Percentiles rank a stretch among this genome's conserved stretches.
Conservation (phyloP, 1,139 yeast species). For the Meyerozyma carpophila region DNA sequence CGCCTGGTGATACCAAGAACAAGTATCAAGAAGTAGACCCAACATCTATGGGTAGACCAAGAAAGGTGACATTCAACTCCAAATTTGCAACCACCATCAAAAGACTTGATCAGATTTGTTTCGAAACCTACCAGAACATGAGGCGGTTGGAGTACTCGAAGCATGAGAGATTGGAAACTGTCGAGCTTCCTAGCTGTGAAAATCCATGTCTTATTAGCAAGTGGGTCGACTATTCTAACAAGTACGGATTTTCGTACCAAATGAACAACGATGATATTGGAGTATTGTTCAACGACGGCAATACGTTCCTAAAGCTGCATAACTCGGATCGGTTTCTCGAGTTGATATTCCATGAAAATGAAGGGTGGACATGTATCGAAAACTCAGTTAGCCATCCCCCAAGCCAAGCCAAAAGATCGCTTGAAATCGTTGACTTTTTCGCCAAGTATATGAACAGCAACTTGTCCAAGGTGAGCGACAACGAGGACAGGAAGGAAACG, state of each 20-base stretch:
- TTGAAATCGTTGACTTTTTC: slow-evolving; percentile 79
- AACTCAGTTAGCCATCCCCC: slow-evolving; percentile 56
- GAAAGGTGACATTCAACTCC: slow-evolving; percentile 39
- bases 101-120: slow-evolving; percentile 33
- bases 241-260: slow-evolving; percentile 93
- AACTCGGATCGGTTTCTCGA: slow-evolving; percentile 61
- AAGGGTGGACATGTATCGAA: slow-evolving; percentile 73
- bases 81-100: slow-evolving; percentile 36
- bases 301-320: slow-evolving; percentile 67
- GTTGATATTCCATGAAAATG: slow-evolving; percentile 52
- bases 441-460: slow-evolving; percentile 81
- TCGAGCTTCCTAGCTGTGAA: slow-evolving; percentile 44
- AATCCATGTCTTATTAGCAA: slow-evolving; percentile 78
- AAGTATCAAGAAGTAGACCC: slow-evolving; percentile 75
- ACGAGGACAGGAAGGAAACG: slow-evolving; percentile 54
- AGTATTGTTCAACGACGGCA: slow-evolving; percentile 81
- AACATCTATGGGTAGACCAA: slow-evolving; percentile 31
- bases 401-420: slow-evolving; percentile 57
- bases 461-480: slow-evolving; percentile 66
- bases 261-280: slow-evolving; percentile 87
- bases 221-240: slow-evolving; percentile 97
- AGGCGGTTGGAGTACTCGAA: slow-evolving; percentile 33
- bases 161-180: slow-evolving; percentile 27
- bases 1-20: slow-evolving; percentile 87
- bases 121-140: slow-evolving; percentile 40